These are phyloP conservation scores for Wickerhamomyces alni DNA, from an alignment of 805 yeast genomes.

Conservation along the genomic window DNA sequence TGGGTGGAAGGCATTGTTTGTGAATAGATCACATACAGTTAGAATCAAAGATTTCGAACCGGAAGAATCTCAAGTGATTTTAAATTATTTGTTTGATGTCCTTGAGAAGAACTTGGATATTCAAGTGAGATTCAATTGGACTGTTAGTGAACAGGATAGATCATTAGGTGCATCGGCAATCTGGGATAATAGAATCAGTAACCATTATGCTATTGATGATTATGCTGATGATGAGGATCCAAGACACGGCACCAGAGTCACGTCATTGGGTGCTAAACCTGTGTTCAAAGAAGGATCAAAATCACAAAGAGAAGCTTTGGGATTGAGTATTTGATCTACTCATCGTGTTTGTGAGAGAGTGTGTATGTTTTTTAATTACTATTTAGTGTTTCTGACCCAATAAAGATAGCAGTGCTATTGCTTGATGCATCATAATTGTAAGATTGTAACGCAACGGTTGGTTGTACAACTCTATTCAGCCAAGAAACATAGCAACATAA, in stretches of 20 bases:
- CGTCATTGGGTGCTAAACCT: slow-evolving; percentile 49
- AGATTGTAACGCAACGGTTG: no score
- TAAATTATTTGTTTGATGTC: slow-evolving; percentile 37
- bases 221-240: slow-evolving; percentile 48
- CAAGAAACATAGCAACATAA: no score
- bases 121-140: slow-evolving; percentile 51
- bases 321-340: neutral
- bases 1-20: slow-evolving; percentile 52
- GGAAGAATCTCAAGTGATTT: slow-evolving; percentile 39
- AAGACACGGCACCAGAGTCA: slow-evolving; percentile 48
- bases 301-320: slow-evolving; percentile 42
- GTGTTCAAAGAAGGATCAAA: slow-evolving; percentile 42
- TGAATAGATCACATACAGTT: slow-evolving; percentile 40
- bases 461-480: no score
- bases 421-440: no score
- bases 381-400: no score
- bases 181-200: slow-evolving; percentile 55
- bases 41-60: slow-evolving; percentile 45
- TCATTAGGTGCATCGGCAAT: slow-evolving; percentile 45
- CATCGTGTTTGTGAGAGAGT: no score
- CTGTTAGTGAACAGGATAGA: slow-evolving; percentile 29
- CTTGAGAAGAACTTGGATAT: slow-evolving; percentile 46
- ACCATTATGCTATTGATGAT: slow-evolving; percentile 47
- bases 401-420: no score
- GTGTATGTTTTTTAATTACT: no score